Base-by-base conservation (phyloP, 805 yeast species). In the Osmozyma mogii region DNA sequence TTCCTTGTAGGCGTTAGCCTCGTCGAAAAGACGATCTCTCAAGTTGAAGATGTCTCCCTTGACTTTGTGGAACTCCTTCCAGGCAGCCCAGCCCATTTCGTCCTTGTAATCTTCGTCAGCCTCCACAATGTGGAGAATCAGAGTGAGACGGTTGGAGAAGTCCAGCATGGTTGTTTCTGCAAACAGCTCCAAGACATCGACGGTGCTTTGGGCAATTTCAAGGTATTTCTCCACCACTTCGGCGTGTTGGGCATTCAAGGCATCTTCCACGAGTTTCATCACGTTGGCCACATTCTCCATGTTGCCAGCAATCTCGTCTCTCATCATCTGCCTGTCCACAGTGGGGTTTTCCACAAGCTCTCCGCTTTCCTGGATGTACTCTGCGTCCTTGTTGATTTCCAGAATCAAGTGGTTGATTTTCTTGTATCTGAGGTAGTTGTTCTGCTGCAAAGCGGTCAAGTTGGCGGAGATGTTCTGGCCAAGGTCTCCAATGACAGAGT, bases 111-210 rank as follows among this genome's bases (percentile, higher is more conserved):
- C 44, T 4, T 28, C 17, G 9, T 42, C 35, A 17, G 27, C 13
- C 10, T 37, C 40, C 6, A 39, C 36, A 83, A 78, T 37, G 70
- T 72, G 17, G 75, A 75, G 38, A 32, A 57, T 39, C 13, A 59
- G 56, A 29, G 76, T 68, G 46, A 81, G 65, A 34, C 73, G 68
- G 30, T 70, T 69, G 6, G 81, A 70, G 56, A 78, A 80, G 41
- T 79, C 84, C 40, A 58, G 66, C 31, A 80, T 65, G 17, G 82
- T 65, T 5, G 74, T 69, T 31, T 80, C 87, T 5, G 79, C 76
- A 62, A 81, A 82, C 37, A 81, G 81, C 50, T 81, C 88, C 47
- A 77, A 68, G 0, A 78, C 67, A 38, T 82, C 88, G 30, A 80
- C 64, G 21, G 78, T 67, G 17, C 52, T 53, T 34, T 64, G 70